phyloP scores from a whole-genome alignment of 2,329 filamentous ascomycete species.

The Thielaviopsis cerberus region DNA sequence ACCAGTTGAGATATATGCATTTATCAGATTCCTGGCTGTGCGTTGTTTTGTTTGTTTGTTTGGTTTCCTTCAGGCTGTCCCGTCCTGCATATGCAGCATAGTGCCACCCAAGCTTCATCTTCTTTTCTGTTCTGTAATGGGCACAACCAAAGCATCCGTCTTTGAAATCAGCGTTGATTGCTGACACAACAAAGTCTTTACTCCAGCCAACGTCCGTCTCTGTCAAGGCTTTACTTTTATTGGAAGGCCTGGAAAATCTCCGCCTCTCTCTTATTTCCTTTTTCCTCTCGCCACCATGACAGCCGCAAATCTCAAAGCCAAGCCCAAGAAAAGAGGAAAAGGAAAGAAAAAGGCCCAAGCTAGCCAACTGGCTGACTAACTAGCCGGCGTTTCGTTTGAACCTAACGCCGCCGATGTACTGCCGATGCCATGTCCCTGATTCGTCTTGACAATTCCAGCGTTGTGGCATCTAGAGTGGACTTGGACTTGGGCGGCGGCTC shows the following conservation, averaged over 20 bases:
- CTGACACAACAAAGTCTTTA: neutral
- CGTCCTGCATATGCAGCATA: neutral
- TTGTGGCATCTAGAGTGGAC: no score
- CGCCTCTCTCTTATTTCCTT: neutral
- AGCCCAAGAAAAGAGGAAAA: no score
- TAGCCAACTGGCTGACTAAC: no score
- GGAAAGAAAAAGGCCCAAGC: no score
- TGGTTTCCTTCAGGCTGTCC: neutral
- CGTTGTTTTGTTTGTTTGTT: neutral
- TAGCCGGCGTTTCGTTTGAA: no score
- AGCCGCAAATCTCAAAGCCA: no score
- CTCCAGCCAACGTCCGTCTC: neutral
- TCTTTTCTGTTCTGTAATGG: no score
- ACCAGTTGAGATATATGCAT: neutral
- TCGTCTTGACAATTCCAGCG: no score
- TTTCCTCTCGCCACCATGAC: neutral
- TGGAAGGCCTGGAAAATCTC: neutral
- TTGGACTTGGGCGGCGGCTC: neutral
- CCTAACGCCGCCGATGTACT: neutral
- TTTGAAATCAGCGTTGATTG: neutral
- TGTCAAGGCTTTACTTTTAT: neutral
- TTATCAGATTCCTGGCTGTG: neutral
- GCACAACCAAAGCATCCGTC: no score
- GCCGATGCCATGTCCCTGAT: neutral
- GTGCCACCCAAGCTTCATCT: neutral